Evolutionary conservation across 2,329 filamentous ascomycete genomes (phyloP).

Genomic region (Thielaviopsis populi): DNA sequence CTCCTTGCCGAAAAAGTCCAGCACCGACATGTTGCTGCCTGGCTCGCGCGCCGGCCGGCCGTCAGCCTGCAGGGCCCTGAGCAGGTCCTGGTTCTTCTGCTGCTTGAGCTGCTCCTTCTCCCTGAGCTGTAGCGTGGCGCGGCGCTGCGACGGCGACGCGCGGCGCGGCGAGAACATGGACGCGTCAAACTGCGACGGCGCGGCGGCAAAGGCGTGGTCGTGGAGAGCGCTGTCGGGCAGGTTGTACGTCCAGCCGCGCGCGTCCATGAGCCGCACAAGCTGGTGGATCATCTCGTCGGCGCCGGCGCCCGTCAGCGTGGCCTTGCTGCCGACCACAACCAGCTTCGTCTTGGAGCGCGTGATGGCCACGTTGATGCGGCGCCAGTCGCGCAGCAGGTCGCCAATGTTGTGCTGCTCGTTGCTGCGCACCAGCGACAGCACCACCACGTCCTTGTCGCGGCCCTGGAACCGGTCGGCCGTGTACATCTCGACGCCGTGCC

Average conservation of each 20-base stretch:
- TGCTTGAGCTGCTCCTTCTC: slow-evolving; percentile 18
- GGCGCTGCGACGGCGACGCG: slow-evolving; percentile 17
- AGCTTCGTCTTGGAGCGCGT: slow-evolving; percentile 87
- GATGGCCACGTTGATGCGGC: slow-evolving; percentile 88
- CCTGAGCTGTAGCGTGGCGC: no score
- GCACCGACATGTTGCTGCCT: slow-evolving; percentile 15
- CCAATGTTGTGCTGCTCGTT: slow-evolving; percentile 76
- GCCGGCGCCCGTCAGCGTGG: slow-evolving; percentile 60
- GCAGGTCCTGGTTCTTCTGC: slow-evolving; percentile 20
- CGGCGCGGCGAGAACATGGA: slow-evolving; percentile 8
- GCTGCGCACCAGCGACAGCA: slow-evolving; percentile 74
- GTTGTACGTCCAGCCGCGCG: slow-evolving; percentile 65
- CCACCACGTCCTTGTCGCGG: slow-evolving; percentile 82
- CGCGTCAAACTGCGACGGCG: slow-evolving; percentile 29
- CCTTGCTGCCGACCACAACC: slow-evolving; percentile 68
- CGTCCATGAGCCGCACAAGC: slow-evolving; percentile 65
- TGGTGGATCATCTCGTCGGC: slow-evolving; percentile 59
- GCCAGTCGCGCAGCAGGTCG: slow-evolving; percentile 79
- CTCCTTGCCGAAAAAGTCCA: slow-evolving; percentile 27
- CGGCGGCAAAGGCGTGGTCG: slow-evolving; percentile 51
- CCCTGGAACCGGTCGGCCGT: slow-evolving; percentile 96
- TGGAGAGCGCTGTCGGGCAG: slow-evolving; percentile 49
- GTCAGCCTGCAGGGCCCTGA: slow-evolving; percentile 23
- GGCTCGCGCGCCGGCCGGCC: slow-evolving; percentile 17
- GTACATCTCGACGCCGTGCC: slow-evolving; percentile 69